Evolutionary conservation across 495 filamentous ascomycete genomes (phyloP), one percentile per base, ranked within the genome.

Genomic region (Penicillium cosmopolitanum): DNA sequence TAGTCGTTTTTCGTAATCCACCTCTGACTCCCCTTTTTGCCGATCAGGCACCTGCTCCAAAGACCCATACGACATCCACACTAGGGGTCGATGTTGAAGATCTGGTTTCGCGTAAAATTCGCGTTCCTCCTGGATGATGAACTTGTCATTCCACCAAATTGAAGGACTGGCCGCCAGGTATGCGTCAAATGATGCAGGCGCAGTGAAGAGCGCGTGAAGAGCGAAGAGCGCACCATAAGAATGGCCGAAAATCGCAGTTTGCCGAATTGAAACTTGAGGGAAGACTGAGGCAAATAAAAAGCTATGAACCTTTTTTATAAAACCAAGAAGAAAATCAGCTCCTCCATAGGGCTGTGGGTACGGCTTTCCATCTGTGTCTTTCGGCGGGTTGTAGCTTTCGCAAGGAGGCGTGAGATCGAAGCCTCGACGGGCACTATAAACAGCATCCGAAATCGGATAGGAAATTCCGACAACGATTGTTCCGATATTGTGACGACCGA

Each of bases 141-240:
- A 65, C 8, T 52, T 23, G 12, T 65, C 48, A 48, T 61, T 69
- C 64, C 64, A 69, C 67, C 67, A 69, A 16, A 69, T 66, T 9
- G 67, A 69, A 5, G 67, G 67, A 43, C 67, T 69, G 0, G 64
- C 67, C 7, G 64, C 67, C 21, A 69, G 64, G 52, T 66, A 69
- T 1, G 52, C 53, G 34, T 66, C 61, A 31, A 69, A 69, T 13
- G 47, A 50, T 3, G 25, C 13, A 19, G 64, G 61, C 7, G 38
- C 40, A 6, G 61, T 69, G 34, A 65, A 66, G 4, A 69, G 52
- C 0, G 61, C 23, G 46, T 69, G 59, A n/a, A 69, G 59, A 3
- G 47, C 50, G 43, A 69, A 69, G 0, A 69, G 40, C 0, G 64
- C 67, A 13, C 67, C 64, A 40, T 64, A 69, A 0, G 67, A 69